Conservation (phyloP, 129 eudicot genomes). For the Artemisia argyi region DNA sequence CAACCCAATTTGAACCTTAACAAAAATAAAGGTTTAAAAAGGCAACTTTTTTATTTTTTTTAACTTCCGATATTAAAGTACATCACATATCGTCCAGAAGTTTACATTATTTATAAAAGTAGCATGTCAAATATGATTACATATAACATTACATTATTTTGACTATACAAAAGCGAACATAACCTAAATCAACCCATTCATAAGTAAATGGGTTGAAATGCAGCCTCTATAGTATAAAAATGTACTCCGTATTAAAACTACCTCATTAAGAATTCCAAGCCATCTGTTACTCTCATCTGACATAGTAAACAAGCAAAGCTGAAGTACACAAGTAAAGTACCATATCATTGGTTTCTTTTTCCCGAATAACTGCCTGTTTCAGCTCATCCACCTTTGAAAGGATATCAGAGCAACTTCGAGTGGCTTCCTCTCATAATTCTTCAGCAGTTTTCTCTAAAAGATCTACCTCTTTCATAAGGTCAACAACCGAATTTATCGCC, state of each 20-base stretch:
- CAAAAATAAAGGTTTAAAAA: too few species aligned
- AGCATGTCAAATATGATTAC: too few species aligned
- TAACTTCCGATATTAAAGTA: too few species aligned
- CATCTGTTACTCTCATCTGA: slow-evolving; percentile 52
- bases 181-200: too few species aligned
- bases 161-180: too few species aligned
- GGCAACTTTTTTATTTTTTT: too few species aligned
- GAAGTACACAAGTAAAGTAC: slow-evolving; percentile 44
- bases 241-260: slow-evolving; percentile 8
- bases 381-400: slow-evolving; percentile 63
- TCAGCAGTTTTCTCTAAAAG: slow-evolving; percentile 59
- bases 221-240: background rate
- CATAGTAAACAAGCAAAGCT: too few species aligned
- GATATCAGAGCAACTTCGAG: slow-evolving; percentile 46
- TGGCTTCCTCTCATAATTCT: slow-evolving; percentile 54
- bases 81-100: too few species aligned
- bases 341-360: slow-evolving; percentile 88
- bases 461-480: slow-evolving; percentile 74
- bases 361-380: slow-evolving; percentile 52
- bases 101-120: too few species aligned
- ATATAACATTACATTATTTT: too few species aligned
- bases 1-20: too few species aligned
- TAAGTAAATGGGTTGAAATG: background rate
- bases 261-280: slow-evolving; percentile 75
- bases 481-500: slow-evolving; percentile 56